A percentile compares a stretch with the other conserved stretches of the same genome.
phyloP scores from a whole-genome alignment of 768 basidiomycete genomes.

The Naematelia aurantialba region DNA sequence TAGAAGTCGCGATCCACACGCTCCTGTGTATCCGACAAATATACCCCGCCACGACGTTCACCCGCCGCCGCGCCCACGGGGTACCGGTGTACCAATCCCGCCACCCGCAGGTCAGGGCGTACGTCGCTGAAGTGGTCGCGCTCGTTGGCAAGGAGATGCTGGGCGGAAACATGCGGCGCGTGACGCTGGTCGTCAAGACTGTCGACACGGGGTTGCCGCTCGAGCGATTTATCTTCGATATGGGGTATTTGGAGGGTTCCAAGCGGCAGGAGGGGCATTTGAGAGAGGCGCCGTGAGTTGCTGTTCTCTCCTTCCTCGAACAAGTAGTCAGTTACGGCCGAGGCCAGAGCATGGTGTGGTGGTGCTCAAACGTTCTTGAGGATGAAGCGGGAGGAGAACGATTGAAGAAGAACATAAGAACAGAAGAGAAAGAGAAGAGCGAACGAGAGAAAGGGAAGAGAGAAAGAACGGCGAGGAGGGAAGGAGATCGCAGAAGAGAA shows the following conservation, averaged over 20 bases:
- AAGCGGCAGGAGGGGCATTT: not conserved
- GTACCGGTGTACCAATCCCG: slow-evolving; percentile 86
- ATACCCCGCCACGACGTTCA: slow-evolving; percentile 83
- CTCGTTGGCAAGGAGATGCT: slow-evolving; percentile 74
- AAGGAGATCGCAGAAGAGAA: too few relatives aligned
- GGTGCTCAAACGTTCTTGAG: too few relatives aligned
- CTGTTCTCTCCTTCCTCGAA: not conserved
- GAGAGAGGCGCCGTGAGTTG: slow-evolving; percentile 48
- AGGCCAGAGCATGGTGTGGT: too few relatives aligned
- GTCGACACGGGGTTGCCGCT: slow-evolving; percentile 71
- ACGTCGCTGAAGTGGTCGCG: slow-evolving; percentile 81
- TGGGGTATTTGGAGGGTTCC: slow-evolving; percentile 62
- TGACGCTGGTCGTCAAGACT: slow-evolving; percentile 74
- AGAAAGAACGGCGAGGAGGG: slow-evolving; percentile 55
- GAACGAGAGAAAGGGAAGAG: slow-evolving; percentile 50
- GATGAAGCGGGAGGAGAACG: too few relatives aligned
- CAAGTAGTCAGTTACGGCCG: too few relatives aligned
- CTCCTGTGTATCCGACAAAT: slow-evolving; percentile 86
- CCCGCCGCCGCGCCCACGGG: slow-evolving; percentile 81
- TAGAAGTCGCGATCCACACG: slow-evolving; percentile 89
- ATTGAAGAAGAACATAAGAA: too few relatives aligned
- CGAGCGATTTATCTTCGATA: slow-evolving; percentile 84
- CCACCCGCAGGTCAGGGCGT: slow-evolving; percentile 82
- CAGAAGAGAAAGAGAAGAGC: not conserved
- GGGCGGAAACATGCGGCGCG: slow-evolving; percentile 58